Percentiles rank a stretch among this genome's conserved stretches.
Conservation (phyloP, 2,329 filamentous ascomycete species). For the Juglanconis oblonga region DNA sequence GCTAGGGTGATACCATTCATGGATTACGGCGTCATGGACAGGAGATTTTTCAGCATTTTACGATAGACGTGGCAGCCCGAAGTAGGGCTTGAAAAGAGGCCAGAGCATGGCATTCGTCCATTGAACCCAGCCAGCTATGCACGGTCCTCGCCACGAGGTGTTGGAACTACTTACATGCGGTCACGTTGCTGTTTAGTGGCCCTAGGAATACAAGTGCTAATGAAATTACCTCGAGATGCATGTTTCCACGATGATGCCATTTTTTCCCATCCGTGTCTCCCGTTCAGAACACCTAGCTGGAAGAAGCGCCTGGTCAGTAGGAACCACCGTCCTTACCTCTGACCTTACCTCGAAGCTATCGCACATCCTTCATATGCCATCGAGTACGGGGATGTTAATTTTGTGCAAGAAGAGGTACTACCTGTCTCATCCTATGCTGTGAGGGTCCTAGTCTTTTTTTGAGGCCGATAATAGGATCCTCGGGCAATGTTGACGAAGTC, state of each 20-base stretch:
- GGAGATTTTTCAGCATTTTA: slow-evolving; percentile 1
- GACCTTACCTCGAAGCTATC: slow-evolving; percentile 26
- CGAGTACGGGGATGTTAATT: slow-evolving; percentile 10
- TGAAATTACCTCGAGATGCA: background rate
- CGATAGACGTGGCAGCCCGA: background rate
- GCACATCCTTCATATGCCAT: slow-evolving; percentile 1
- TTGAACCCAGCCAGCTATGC: background rate
- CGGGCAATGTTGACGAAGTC: background rate
- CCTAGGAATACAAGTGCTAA: background rate
- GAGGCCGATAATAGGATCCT: background rate
- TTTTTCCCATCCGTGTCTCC: background rate
- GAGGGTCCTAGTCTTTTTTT: background rate
- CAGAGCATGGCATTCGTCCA: slow-evolving; percentile 3
- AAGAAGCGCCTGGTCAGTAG: slow-evolving; percentile 24
- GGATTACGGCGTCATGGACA: slow-evolving; percentile 13
- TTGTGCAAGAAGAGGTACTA: slow-evolving; percentile 17
- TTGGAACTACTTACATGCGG: background rate
- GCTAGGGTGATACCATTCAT: slow-evolving; percentile 13
- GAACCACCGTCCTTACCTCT: slow-evolving; percentile 27
- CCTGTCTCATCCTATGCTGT: slow-evolving; percentile 16
- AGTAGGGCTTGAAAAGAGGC: background rate
- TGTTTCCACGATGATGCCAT: background rate
- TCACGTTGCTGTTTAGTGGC: background rate
- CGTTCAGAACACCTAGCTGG: background rate
- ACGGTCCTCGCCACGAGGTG: background rate